phyloP scores from a whole-genome alignment of 2,329 filamentous ascomycete species.

The Aspergillus proliferans region DNA sequence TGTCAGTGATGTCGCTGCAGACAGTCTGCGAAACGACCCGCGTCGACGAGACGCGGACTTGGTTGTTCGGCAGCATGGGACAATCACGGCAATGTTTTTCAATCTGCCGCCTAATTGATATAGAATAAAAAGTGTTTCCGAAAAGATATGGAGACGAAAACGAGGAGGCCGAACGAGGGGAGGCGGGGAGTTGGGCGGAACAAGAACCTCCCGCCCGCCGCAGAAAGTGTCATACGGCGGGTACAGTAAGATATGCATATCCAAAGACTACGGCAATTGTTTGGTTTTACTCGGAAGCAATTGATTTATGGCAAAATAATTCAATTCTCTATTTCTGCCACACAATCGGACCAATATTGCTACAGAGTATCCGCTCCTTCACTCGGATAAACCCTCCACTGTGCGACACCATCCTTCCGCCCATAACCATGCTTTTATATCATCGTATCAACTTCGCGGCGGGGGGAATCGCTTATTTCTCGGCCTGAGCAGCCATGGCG shows the following conservation, averaged over 20 bases:
- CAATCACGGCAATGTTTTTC: slow-evolving; percentile 13
- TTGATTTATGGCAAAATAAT: slow-evolving; percentile 13
- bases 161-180: slow-evolving; percentile 11
- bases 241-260: neutral
- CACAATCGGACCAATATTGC: slow-evolving; percentile 29
- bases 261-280: slow-evolving; percentile 1
- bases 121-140: slow-evolving; percentile 2
- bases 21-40: slow-evolving; percentile 32
- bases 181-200: slow-evolving; percentile 16
- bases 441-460: slow-evolving; percentile 13
- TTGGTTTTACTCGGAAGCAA: slow-evolving; percentile 1
- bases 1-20: slow-evolving; percentile 49
- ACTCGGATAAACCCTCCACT: slow-evolving; percentile 15
- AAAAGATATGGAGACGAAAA: slow-evolving; percentile 1
- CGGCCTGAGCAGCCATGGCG: slow-evolving; percentile 39
- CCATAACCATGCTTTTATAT: slow-evolving; percentile 14
- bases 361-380: slow-evolving; percentile 29
- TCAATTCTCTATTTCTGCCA: slow-evolving; percentile 24
- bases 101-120: slow-evolving; percentile 19
- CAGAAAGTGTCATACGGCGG: neutral
- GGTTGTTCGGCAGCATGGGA: slow-evolving; percentile 30
- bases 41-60: slow-evolving; percentile 24
- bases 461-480: slow-evolving; percentile 32
- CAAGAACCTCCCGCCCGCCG: neutral
- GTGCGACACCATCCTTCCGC: slow-evolving; percentile 10